Conservation (phyloP, 345 rosid genomes). For the Rhizophora apiculata region DNA sequence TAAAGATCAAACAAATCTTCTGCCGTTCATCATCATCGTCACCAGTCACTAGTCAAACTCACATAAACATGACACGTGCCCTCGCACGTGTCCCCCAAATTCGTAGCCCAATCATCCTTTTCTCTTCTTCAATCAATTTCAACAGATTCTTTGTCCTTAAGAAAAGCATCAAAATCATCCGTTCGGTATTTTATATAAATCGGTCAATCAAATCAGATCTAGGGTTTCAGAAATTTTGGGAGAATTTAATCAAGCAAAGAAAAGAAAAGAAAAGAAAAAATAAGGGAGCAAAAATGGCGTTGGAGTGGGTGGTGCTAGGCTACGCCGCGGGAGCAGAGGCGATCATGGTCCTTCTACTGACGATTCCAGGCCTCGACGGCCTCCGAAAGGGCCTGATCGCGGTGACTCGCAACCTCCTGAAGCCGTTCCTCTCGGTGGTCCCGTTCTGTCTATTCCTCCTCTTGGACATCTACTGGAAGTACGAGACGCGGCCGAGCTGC, state of each 20-base stretch:
- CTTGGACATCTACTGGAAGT: slow-evolving; percentile 38
- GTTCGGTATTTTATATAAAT: too few relatives aligned
- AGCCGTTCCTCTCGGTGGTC: slow-evolving; percentile 32
- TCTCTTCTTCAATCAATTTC: not conserved
- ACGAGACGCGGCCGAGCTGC: slow-evolving; percentile 30
- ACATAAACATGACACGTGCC: too few relatives aligned
- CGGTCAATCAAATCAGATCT: not conserved
- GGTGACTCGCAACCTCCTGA: slow-evolving; percentile 34
- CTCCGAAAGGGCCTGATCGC: slow-evolving; percentile 29
- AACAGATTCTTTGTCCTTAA: too few relatives aligned
- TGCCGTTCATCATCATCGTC: too few relatives aligned
- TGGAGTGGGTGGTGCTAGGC: slow-evolving; percentile 35
- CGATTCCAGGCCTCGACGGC: slow-evolving; percentile 33
- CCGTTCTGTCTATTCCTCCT: slow-evolving; percentile 34
- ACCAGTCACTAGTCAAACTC: too few relatives aligned
- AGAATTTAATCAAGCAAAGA: not conserved
- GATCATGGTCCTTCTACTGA: slow-evolving; percentile 35
- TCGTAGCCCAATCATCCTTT: too few relatives aligned
- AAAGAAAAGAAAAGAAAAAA: too few relatives aligned
- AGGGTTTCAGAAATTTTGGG: not conserved
- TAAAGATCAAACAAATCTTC: too few relatives aligned
- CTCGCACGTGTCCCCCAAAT: too few relatives aligned
- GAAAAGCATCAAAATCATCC: too few relatives aligned
- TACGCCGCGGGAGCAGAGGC: slow-evolving; percentile 36
- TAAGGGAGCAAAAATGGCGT: slow-evolving; percentile 16